phyloP scores from a whole-genome alignment of 495 filamentous ascomycete species.

The Cudoniella acicularis region DNA sequence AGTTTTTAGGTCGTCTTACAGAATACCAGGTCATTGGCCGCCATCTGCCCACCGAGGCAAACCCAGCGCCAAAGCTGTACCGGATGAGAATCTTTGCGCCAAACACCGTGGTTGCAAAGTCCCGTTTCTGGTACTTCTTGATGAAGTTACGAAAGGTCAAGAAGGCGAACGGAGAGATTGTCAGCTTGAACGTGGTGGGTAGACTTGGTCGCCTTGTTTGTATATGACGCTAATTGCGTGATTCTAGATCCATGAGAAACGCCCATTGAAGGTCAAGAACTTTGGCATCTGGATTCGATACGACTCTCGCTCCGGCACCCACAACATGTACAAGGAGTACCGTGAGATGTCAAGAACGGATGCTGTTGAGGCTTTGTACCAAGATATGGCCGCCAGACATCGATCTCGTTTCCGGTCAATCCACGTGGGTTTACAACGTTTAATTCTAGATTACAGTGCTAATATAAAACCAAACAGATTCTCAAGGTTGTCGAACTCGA shows the following conservation, averaged over 20 bases:
- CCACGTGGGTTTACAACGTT: conserved; percentile 67
- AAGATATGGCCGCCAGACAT: conserved; percentile 99
- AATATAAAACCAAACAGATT: conserved; percentile 58
- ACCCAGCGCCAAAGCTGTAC: conserved; percentile 95
- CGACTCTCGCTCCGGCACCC: conserved; percentile 98
- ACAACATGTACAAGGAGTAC: conserved; percentile 99
- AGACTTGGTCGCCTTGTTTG: background rate
- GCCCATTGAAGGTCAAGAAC: conserved; percentile 98
- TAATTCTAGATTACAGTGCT: conserved; percentile 13
- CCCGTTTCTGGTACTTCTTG: conserved; percentile 99
- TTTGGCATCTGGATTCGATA: conserved; percentile 99
- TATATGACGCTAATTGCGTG: background rate
- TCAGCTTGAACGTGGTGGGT: conserved; percentile 90
- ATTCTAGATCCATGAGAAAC: conserved; percentile 91
- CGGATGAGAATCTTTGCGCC: conserved; percentile 99
- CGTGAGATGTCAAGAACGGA: conserved; percentile 93
- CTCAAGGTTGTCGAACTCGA: conserved; percentile 96
- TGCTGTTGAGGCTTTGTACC: conserved; percentile 95
- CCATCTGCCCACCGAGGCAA: conserved; percentile 93
- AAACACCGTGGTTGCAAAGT: conserved; percentile 97
- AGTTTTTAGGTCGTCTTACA: conserved; percentile 80
- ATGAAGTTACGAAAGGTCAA: conserved; percentile 98
- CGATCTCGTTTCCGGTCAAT: conserved; percentile 95
- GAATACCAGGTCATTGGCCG: conserved; percentile 99
- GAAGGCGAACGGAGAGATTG: conserved; percentile 99